Conservation (phyloP, 306 rosid species). For the Carpinus fangiana region DNA sequence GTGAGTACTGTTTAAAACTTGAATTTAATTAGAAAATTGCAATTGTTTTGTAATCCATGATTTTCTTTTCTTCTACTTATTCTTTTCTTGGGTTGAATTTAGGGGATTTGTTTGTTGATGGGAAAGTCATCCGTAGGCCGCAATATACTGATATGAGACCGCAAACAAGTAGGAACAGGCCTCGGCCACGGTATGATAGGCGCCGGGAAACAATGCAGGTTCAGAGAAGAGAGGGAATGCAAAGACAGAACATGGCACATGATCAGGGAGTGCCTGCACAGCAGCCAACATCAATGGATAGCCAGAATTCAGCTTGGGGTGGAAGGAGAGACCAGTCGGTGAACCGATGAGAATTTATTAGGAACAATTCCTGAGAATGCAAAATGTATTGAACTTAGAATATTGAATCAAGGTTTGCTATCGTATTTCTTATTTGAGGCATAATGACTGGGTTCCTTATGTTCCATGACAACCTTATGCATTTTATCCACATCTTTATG, state of each 20-base stretch:
- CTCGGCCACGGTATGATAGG: conserved; percentile 78
- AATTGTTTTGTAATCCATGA: background rate
- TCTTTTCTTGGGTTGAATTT: conserved; percentile 12
- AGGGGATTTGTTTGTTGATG: conserved; percentile 88
- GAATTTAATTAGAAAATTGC: background rate
- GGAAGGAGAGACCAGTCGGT: conserved; percentile 19
- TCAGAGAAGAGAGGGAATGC: conserved; percentile 54
- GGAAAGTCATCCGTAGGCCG: conserved; percentile 85
- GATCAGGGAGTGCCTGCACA: conserved; percentile 45
- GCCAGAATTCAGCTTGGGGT: conserved; percentile 27
- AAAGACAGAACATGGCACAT: conserved; percentile 45
- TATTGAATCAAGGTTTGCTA: conserved; percentile 7
- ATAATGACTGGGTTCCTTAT: conserved; percentile 7
- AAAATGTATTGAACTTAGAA: background rate
- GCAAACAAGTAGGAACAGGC: conserved; percentile 51
- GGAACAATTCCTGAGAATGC: conserved; percentile 23
- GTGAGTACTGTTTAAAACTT: conserved; percentile 36
- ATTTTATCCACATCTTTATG: conserved; percentile 3
- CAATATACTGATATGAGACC: conserved; percentile 72
- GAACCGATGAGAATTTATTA: conserved; percentile 14
- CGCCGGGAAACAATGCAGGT: conserved; percentile 68
- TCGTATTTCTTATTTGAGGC: conserved; percentile 10
- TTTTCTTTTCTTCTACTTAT: background rate
- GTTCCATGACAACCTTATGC: conserved; percentile 10
- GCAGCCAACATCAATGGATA: conserved; percentile 35